Conservation (phyloP, 208 protist genomes). For the Acanthamoeba sp. region DNA sequence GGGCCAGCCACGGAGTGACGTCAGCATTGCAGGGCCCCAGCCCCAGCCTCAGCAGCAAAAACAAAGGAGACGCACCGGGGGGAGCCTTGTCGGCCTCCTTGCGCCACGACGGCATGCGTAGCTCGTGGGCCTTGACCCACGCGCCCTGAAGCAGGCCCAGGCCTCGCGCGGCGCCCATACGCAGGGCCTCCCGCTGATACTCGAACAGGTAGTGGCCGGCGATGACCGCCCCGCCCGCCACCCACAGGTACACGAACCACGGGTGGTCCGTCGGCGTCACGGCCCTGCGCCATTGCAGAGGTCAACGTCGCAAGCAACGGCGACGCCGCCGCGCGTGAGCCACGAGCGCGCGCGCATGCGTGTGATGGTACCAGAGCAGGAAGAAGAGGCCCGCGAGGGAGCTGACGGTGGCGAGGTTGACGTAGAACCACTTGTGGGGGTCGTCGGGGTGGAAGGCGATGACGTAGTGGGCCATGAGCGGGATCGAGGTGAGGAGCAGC, state of each 20-base stretch:
- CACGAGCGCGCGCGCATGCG: background rate
- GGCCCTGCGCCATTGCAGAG: background rate
- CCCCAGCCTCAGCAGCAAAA: background rate
- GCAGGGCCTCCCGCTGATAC: slow-evolving; percentile 9
- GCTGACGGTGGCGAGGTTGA: slow-evolving; percentile 13
- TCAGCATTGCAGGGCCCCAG: background rate
- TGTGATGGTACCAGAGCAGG: slow-evolving; percentile 57
- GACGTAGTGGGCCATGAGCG: slow-evolving; percentile 48
- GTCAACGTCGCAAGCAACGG: too few relatives aligned
- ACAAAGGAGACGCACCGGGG: background rate
- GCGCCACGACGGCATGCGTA: slow-evolving; percentile 10
- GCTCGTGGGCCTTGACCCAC: slow-evolving; percentile 10
- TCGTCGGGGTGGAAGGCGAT: slow-evolving; percentile 57
- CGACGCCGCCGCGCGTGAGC: too few relatives aligned
- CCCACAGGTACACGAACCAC: slow-evolving; percentile 65
- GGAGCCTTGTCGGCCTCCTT: slow-evolving; percentile 28
- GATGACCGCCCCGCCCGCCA: background rate
- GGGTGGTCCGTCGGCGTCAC: slow-evolving; percentile 48
- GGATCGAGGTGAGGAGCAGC: slow-evolving; percentile 57
- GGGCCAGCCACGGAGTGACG: background rate
- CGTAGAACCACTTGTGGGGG: slow-evolving; percentile 70
- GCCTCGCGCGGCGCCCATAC: background rate
- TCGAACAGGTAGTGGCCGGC: slow-evolving; percentile 20
- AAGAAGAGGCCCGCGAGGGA: slow-evolving; percentile 30
- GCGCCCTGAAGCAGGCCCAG: background rate